Percentiles rank a stretch among this genome's conserved stretches.
Conservation (phyloP, 2,329 filamentous ascomycete species). For the Ceratocystis papillata region DNA sequence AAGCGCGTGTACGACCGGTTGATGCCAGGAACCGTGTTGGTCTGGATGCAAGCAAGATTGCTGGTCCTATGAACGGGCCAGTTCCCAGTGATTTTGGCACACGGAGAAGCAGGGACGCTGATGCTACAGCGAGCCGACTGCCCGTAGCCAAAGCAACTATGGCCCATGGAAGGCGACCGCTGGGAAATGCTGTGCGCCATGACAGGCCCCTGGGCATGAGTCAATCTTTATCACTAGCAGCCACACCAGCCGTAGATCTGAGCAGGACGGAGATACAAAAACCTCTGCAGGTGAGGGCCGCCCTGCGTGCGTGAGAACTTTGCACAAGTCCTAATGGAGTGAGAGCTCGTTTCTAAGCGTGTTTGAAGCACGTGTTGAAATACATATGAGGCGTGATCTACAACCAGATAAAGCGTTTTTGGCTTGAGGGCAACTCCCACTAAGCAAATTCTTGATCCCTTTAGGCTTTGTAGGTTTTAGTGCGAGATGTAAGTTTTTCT, state of each 20-base stretch:
- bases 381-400: neutral
- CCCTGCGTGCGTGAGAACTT: neutral
- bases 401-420: neutral
- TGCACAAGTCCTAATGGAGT: neutral
- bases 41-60: neutral
- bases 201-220: neutral
- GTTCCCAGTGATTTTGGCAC: neutral
- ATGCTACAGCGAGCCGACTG: neutral
- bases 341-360: neutral
- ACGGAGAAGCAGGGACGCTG: neutral
- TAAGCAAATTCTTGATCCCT: too few relatives aligned
- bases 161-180: neutral
- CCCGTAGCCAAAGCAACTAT: neutral
- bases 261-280: neutral
- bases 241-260: neutral
- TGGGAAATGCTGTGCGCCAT: neutral
- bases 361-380: slow-evolving; percentile 3
- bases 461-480: too few relatives aligned
- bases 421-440: neutral
- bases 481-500: too few relatives aligned
- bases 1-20: slow-evolving; percentile 9
- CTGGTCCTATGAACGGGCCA: slow-evolving; percentile 20
- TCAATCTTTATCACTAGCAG: neutral
- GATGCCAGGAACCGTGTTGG: neutral
- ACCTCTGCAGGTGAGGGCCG: neutral